Conservation (phyloP, 805 yeast species). For the Saccharomyces kudriavzevii region DNA sequence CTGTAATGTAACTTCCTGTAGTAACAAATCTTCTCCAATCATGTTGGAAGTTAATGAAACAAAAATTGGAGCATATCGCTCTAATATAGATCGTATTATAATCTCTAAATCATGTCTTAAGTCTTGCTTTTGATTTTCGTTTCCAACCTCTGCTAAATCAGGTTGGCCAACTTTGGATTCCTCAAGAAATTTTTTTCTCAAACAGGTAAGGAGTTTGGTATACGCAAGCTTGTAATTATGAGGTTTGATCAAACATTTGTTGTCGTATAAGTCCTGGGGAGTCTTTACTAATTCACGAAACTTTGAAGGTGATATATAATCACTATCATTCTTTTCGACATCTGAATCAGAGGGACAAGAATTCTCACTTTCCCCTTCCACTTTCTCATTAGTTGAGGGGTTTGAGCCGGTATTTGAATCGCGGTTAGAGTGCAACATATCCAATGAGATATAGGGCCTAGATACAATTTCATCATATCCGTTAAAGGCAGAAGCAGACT, state of each 20-base stretch:
- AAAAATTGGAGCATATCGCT: conserved; percentile 61
- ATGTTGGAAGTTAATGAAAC: conserved; percentile 67
- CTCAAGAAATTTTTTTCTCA: conserved; percentile 12
- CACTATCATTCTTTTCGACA: background rate
- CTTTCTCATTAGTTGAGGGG: background rate
- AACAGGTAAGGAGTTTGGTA: conserved; percentile 8
- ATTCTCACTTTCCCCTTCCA: conserved; percentile 1
- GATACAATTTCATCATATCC: conserved; percentile 5
- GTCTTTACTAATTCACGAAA: conserved; percentile 18
- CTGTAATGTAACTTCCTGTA: conserved; percentile 52
- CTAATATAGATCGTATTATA: conserved; percentile 38
- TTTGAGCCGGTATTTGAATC: background rate
- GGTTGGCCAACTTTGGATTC: background rate
- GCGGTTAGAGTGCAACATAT: conserved; percentile 3
- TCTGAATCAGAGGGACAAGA: background rate
- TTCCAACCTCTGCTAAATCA: background rate
- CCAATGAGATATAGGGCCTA: conserved; percentile 20
- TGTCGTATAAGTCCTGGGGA: conserved; percentile 16
- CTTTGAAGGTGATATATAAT: conserved; percentile 12
- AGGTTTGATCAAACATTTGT: conserved; percentile 14
- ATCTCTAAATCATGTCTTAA: conserved; percentile 20
- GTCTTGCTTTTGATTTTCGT: background rate
- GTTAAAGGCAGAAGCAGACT: background rate
- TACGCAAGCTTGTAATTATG: conserved; percentile 21
- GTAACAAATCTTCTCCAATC: conserved; percentile 61